Percentiles rank a stretch among this genome's conserved stretches.
Conservation (phyloP, 2,329 filamentous ascomycete genomes). For the Nakataea oryzae region DNA sequence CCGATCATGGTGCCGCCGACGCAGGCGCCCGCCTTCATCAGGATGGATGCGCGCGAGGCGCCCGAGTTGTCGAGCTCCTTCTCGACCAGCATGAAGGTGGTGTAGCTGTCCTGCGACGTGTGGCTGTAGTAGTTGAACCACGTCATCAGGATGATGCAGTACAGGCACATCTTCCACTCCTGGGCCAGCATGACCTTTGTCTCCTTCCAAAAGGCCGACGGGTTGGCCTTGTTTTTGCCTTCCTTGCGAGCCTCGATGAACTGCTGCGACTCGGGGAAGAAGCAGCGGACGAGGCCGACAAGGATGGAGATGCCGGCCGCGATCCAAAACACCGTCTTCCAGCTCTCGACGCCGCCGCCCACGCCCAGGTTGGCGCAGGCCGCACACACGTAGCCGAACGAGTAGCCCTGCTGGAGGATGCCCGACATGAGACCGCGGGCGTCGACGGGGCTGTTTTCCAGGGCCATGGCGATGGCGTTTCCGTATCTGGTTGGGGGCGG, state of each 20-base stretch:
- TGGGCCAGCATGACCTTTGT: conserved; percentile 4
- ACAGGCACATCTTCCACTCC: conserved; percentile 45
- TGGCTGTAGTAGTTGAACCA: conserved; percentile 58
- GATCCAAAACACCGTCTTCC: conserved; percentile 70
- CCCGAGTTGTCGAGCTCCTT: conserved; percentile 56
- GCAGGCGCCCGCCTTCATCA: conserved; percentile 71
- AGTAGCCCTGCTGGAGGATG: conserved; percentile 74
- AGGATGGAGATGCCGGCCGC: conserved; percentile 55
- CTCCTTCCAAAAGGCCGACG: conserved; percentile 5
- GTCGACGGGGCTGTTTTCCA: conserved; percentile 47
- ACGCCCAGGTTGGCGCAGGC: conserved; percentile 43
- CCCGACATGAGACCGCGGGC: conserved; percentile 73
- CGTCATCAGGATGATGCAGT: conserved; percentile 70
- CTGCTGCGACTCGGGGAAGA: conserved; percentile 66
- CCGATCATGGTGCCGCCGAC: conserved; percentile 65
- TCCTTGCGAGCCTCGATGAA: conserved; percentile 52
- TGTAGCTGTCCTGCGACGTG: conserved; percentile 72
- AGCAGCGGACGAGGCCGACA: conserved; percentile 56
- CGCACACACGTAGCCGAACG: conserved; percentile 69
- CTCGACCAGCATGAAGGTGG: conserved; percentile 66
- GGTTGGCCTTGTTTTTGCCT: conserved; percentile 5
- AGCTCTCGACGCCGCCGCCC: conserved; percentile 49
- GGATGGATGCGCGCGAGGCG: conserved; percentile 64
- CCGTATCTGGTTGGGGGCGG: conserved; percentile 38
- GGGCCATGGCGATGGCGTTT: conserved; percentile 67